A percentile compares a stretch with the other conserved stretches of the same genome.
These are phyloP conservation scores for Brettanomyces naardenensis DNA, from an alignment of 805 yeast species.

Conservation along the genomic window DNA sequence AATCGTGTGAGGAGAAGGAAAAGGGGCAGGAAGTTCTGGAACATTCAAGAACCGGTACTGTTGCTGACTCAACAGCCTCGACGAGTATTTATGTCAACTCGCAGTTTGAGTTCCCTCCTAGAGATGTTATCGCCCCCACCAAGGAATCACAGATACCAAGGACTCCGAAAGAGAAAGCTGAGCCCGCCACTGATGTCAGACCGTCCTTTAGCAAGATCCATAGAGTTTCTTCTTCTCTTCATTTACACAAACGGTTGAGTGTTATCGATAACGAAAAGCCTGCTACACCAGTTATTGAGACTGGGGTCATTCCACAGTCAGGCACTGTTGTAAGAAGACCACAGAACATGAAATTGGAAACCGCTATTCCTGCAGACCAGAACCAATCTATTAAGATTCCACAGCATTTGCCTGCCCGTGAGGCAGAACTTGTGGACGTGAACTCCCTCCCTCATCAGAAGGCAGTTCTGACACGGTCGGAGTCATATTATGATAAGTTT, in stretches of 20 bases:
- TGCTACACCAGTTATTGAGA: no score
- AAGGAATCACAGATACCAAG: background rate
- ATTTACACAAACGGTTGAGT: background rate
- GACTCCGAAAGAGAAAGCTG: background rate
- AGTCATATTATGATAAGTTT: slow-evolving; percentile 13
- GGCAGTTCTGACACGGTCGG: slow-evolving; percentile 2
- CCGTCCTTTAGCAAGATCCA: background rate
- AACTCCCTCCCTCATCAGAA: background rate
- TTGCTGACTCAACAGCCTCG: slow-evolving; percentile 6
- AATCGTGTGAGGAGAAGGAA: background rate
- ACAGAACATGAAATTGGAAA: background rate
- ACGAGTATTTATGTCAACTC: slow-evolving; percentile 24
- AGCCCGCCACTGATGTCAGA: background rate
- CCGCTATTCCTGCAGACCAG: background rate
- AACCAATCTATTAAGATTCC: no score
- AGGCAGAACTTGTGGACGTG: background rate
- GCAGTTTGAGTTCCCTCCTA: slow-evolving; percentile 25
- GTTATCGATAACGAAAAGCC: slow-evolving; percentile 2
- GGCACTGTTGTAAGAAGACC: no score
- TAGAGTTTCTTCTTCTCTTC: slow-evolving; percentile 1
- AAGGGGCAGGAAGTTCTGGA: background rate
- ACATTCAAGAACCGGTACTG: background rate
- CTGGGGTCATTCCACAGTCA: background rate
- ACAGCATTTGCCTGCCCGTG: background rate
- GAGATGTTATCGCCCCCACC: background rate